Evolutionary conservation across 306 rosid genomes (phyloP).

Genomic region (Erythrophleum fordii): DNA sequence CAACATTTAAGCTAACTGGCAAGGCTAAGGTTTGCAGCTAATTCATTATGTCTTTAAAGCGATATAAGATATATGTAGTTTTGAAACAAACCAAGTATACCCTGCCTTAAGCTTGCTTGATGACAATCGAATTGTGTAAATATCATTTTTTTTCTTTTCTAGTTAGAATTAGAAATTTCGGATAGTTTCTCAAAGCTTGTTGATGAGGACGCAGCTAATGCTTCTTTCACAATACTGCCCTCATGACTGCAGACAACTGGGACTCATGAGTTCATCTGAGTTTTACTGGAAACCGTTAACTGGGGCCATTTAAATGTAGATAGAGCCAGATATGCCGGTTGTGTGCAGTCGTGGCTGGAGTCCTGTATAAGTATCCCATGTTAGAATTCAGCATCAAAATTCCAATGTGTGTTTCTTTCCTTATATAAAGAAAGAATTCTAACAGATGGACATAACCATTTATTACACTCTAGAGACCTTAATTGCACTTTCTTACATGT

Average conservation of each 20-base stretch:
- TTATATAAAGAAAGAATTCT: not conserved
- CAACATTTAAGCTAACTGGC: conserved; percentile 81
- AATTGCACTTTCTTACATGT: not conserved
- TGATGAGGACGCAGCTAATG: not conserved
- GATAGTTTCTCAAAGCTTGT: not conserved
- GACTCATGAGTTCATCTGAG: not conserved
- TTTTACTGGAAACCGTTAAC: not conserved
- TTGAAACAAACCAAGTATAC: not conserved
- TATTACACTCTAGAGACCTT: not conserved
- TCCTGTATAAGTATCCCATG: not conserved
- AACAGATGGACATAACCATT: not conserved
- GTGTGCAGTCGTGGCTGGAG: not conserved
- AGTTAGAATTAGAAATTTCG: not conserved
- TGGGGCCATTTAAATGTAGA: not conserved
- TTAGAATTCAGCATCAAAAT: not conserved
- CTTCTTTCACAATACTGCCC: not conserved
- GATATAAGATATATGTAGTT: not conserved
- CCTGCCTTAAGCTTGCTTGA: not conserved
- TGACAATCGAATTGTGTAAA: not conserved
- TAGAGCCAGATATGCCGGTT: not conserved
- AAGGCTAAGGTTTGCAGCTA: conserved; percentile 77
- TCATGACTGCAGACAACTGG: not conserved
- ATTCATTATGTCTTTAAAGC: not conserved
- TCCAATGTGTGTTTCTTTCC: not conserved
- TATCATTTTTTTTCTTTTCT: not conserved